Evolutionary conservation across 441 rosid genomes (phyloP), one percentile per base, ranked within the genome.

Genomic region (Metrosideros polymorpha): DNA sequence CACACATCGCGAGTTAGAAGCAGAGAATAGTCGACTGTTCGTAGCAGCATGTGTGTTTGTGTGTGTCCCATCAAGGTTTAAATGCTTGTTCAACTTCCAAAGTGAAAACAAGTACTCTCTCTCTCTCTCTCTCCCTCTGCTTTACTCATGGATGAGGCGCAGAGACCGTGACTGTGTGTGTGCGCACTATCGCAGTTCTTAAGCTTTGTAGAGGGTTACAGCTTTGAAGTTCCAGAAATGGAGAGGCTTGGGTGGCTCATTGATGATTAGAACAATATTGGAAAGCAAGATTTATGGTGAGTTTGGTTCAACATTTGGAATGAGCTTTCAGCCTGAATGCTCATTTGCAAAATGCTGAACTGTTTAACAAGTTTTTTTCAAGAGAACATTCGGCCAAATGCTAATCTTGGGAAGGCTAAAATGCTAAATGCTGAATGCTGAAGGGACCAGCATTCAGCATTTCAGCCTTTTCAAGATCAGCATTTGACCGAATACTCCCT

Each of bases 1-100:
- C 47, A 3, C 79, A 6, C 79, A 19, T 10, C 79, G 2, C 77
- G 45, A 35, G 77, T 35, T 35, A 12, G 77, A 66, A 66, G 47
- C 47, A 66, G 45, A 35, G 47, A 66, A 66, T 35, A 66, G 47
- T 66, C n/a, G 79, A 35, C 15, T 66, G 15, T 66, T 66, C 35
- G 22, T 10, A 66, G 45, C 47, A 66, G 45, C 47, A 22, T 12
- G 27, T 9, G 45, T 18, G 43, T 32, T 32, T 5, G 27, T 19
- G 76, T 18, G 25, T 66, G 79, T 66, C 79, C 79, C 79, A 66
- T 66, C 15, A 6, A 22, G 15, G 27, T 10, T 66, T 66, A 66
- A 61, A 89, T 85, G 89, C 66, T 57, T 88, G 84, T 86, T 91
- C 89, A 90, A 90, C 91, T 89, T 90, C 53, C 85, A 30, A 52